phyloP scores from a whole-genome alignment of 2,329 filamentous ascomycete species.

The Sporothrix euskadiensis region DNA sequence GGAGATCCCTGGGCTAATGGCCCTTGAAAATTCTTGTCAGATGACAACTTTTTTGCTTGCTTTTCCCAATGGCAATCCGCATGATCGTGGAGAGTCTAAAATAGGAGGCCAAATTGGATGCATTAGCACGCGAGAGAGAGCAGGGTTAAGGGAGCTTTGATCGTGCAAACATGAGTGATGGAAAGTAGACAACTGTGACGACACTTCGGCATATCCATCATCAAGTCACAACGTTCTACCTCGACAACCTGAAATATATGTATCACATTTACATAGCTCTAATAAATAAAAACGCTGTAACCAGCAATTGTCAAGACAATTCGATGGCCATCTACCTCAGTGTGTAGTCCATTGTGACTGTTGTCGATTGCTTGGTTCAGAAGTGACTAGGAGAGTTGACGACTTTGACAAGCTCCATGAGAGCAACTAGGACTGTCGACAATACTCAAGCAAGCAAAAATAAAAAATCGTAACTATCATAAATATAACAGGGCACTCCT shows the following conservation, averaged over 20 bases:
- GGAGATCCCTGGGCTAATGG: constrained; percentile 1
- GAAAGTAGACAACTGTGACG: not conserved
- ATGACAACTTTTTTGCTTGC: constrained; percentile 12
- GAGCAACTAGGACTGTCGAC: not conserved
- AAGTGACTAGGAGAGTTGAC: not conserved
- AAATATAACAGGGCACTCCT: not conserved
- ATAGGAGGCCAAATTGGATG: not conserved
- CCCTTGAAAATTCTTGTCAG: constrained; percentile 7
- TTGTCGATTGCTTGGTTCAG: not conserved
- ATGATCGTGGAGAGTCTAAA: not conserved
- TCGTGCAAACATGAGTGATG: not conserved
- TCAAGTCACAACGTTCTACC: not conserved
- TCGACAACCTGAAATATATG: not conserved
- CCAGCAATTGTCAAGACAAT: not conserved
- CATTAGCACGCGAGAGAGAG: not conserved
- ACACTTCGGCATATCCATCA: not conserved
- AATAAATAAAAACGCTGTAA: not conserved
- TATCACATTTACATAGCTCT: not conserved
- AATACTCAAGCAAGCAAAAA: not conserved
- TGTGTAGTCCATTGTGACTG: not conserved
- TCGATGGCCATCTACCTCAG: not conserved
- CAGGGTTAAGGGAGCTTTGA: not conserved
- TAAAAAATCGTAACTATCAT: not conserved
- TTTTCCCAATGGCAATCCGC: not conserved
- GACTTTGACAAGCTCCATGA: not conserved